Base-by-base conservation (phyloP, 2,329 filamentous ascomycete species). In the Trichoderma lentiforme region DNA sequence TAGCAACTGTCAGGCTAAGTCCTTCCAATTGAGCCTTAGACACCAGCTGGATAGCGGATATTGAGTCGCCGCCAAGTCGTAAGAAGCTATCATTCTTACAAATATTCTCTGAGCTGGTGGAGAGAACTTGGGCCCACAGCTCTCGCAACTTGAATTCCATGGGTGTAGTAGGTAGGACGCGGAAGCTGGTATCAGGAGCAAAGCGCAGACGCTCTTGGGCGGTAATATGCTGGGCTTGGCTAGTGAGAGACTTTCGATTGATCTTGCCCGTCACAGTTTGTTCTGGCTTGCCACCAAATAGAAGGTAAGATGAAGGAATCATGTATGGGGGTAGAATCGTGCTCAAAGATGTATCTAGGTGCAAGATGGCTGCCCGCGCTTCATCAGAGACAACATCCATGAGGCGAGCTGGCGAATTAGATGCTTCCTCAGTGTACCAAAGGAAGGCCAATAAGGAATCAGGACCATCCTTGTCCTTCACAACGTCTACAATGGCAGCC, bases 281-380 rank as follows among this genome's bases (percentile, higher is more conserved):
- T 24, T 67, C 51, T 12, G 74, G 74, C 68, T 74, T 74, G 51
- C 71, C 73, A 15, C 9, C 3, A 39, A 73, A 75, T 12, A 68
- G 70, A 21, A 76, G 72, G 56, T 72, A 76, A 34, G 70, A 36
- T 3, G 74, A 69, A 3, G 74, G 74, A 24, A 76, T 51, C 74
- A 76, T 76, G 63, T 76, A 76, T 2, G 26, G 24, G 3, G 74
- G 74, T 24, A 75, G 60, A 14, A 61, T n/a, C 6, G 70, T 32
- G 24, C 30, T 60, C 4, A 74, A 21, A 8, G 69, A 32, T 11
- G 63, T 63, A 18, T 68, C 47, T 12, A 74, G 53, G 32, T 77
- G 78, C 47, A 12, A 28, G 4, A 68, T 43, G 5, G 24, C 14
- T 5, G 30, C 53, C 14, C 36, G 53, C 2, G 32, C 34, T 26